Base-by-base conservation (phyloP, 1,284 basidiomycete genomes). In the Kalmanozyma brasiliensis region DNA sequence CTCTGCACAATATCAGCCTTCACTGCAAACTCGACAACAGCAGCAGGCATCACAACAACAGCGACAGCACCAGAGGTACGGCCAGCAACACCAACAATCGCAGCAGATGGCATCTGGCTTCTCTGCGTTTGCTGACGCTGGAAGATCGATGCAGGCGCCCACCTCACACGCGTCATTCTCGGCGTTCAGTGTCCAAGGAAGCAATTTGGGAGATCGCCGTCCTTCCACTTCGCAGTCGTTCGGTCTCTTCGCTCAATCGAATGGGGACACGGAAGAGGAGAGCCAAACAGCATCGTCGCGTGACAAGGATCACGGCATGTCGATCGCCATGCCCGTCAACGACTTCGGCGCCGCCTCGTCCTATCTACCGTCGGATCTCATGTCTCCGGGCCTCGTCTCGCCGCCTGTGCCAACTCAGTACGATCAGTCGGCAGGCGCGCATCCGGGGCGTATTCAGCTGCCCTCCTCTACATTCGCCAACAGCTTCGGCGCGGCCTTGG, bases 401-500 rank as follows among this genome's bases (percentile, higher is more conserved):
- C 68, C 67, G 8, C 41, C 57, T 8, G 48, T 52, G 10, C 60
- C 52, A 14, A 34, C 59, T 5, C 30, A 49, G 16, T 23, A 35
- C 1, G 20, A 16, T 2, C 40, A 40, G n/a, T 30, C 20, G n/a
- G 35, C 11, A 33, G 26, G 29, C 30, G 37, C 66, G 23, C 74
- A 61, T 47, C 78, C 78, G 0, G 78, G 76, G 5, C 73, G 71
- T 17, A 80, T 80, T 34, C 60, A 69, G 24, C 46, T 80, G 24
- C 78, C 78, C 6, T 58, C 76, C 16, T 35, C 52, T 23, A 45
- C 55, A 29, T 61, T 75, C 48, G 47, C 47, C 19, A 43, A 64
- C 37, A 59, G 56, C 34, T 65, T 65, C 30, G 55, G 51, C 30
- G 45, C 49, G 22, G 51, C 43, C 3, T 29, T 22, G 32, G 34